A percentile compares a stretch with the other conserved stretches of the same genome.
phyloP scores from a whole-genome alignment of 805 yeast genomes.

The Candida tibetensis region DNA sequence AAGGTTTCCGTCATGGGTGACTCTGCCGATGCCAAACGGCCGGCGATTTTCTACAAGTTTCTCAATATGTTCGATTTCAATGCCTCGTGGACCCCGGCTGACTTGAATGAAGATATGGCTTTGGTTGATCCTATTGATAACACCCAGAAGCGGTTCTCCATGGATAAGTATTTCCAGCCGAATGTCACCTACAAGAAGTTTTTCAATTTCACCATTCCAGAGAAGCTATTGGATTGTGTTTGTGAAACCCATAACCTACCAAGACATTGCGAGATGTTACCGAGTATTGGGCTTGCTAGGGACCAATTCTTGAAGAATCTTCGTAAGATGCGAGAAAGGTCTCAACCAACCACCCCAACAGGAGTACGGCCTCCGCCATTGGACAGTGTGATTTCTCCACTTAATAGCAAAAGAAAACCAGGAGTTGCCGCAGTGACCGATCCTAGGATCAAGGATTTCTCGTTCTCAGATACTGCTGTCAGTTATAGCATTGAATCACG shows the following conservation, averaged over 20 bases:
- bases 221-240: conserved; percentile 26
- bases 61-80: conserved; percentile 30
- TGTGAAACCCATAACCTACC: conserved; percentile 25
- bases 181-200: conserved; percentile 24
- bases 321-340: conserved; percentile 9
- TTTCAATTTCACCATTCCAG: conserved; percentile 26
- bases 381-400: neutral
- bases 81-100: conserved; percentile 31
- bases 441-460: conserved; percentile 22
- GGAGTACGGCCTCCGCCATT: conserved; percentile 1
- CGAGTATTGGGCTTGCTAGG: conserved; percentile 25
- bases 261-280: conserved; percentile 22
- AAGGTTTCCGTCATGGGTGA: conserved; percentile 23
- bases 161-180: conserved; percentile 19
- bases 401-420: neutral
- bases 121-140: conserved; percentile 22
- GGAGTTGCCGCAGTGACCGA: conserved; percentile 2
- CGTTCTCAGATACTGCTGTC: conserved; percentile 26
- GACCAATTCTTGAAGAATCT: conserved; percentile 21
- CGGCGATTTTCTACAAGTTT: conserved; percentile 25
- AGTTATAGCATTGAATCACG: conserved; percentile 28
- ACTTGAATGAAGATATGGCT: conserved; percentile 10
- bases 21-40: conserved; percentile 15
- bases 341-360: neutral
- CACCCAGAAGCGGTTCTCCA: conserved; percentile 15